phyloP scores from a whole-genome alignment of 768 basidiomycete species.

The Lenzites betulinus region DNA sequence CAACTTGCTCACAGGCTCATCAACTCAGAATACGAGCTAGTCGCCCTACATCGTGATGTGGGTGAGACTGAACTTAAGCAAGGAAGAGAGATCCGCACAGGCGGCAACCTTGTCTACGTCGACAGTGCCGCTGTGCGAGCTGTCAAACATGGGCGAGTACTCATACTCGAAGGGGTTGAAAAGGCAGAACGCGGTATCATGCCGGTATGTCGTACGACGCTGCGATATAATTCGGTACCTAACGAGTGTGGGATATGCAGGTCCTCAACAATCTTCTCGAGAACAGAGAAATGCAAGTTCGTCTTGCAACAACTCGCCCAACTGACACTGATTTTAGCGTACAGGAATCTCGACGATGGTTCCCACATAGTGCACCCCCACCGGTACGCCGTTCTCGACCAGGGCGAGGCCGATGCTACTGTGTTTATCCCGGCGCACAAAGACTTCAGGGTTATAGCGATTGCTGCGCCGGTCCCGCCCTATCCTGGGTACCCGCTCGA shows the following conservation, averaged over 20 bases:
- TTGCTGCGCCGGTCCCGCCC: slow-evolving; percentile 68
- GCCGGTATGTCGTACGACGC: slow-evolving; percentile 46
- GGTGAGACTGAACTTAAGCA: slow-evolving; percentile 77
- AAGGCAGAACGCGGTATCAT: slow-evolving; percentile 74
- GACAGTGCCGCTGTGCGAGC: slow-evolving; percentile 69
- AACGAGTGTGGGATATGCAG: slow-evolving; percentile 7
- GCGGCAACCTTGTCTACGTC: slow-evolving; percentile 65
- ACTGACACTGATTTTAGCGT: background rate
- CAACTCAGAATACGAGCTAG: slow-evolving; percentile 69
- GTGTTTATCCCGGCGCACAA: slow-evolving; percentile 65
- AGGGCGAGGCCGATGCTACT: slow-evolving; percentile 6
- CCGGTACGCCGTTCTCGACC: slow-evolving; percentile 53
- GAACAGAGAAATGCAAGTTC: slow-evolving; percentile 66
- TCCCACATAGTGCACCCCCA: slow-evolving; percentile 70
- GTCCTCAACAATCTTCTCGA: slow-evolving; percentile 68
- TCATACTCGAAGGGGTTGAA: slow-evolving; percentile 71
- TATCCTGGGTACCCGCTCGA: slow-evolving; percentile 67
- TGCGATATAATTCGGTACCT: background rate
- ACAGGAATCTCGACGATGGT: slow-evolving; percentile 68
- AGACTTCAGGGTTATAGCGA: slow-evolving; percentile 69
- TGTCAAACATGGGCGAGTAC: slow-evolving; percentile 62
- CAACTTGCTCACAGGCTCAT: slow-evolving; percentile 36
- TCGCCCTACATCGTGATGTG: slow-evolving; percentile 66
- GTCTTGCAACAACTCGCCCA: background rate
- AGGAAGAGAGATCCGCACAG: slow-evolving; percentile 62